Evolutionary conservation across 768 basidiomycete species (phyloP), one percentile per base, ranked within the genome.

Genomic region (Pulveroboletus ravenelii): DNA sequence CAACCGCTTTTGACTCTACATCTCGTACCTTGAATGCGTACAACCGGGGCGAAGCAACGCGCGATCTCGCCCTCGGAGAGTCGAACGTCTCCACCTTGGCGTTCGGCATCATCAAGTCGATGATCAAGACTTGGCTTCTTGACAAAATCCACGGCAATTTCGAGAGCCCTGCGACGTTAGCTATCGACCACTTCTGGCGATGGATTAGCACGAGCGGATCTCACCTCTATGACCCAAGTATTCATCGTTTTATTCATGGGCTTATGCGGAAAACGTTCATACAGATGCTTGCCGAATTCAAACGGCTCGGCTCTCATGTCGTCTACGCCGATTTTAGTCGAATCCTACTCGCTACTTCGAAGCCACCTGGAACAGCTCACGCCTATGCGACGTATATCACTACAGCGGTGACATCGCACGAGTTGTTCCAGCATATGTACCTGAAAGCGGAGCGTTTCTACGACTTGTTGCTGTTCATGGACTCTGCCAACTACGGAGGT

Each of bases 261-360:
- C 79, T 98, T 41, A 99, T 99, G 96, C 84, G 90, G 52, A 98
- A 99, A 74, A 93, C 90, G 0, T 97, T 97, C 72, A 89, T 96
- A 50, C 96, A 98, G 69, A 77, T 99, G 55, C 78, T 98, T 18
- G 94, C 95, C 13, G 96, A 99, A 67, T 94, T 97, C 73, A 93
- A 89, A 60, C 82, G 96, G 15, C 78, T 99, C 1, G 96, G 96
- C 1, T 94, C 93, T 0, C 84, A 89, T 48, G 85, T 98, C 50
- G 80, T 98, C 29, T 92, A 93, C 55, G 95, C 94, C 23, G 93
- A 98, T 67, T 93, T 98, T 67, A 84, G 88, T 53, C 82, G 83
- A 10, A 84, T 99, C 57, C 75, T 96, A 39, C 82, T 99, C 32
- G 84, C 94, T 12, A 99, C 96, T 0, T 88, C 89, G 29, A 98